Conservation (phyloP, 2,329 filamentous ascomycete species). For the Hymenoscyphus linearis region DNA sequence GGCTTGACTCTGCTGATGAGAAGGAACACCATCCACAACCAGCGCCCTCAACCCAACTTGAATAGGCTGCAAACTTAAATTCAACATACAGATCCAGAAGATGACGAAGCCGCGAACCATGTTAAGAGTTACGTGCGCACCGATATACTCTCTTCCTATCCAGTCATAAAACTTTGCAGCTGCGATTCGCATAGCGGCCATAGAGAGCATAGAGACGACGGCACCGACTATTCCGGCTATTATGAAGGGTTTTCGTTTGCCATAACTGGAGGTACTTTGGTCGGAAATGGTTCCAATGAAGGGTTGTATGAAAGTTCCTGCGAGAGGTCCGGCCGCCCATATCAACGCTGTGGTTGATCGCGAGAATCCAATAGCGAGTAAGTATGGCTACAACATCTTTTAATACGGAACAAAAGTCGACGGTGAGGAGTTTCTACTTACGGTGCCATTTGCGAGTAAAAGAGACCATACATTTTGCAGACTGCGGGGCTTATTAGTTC, state of each 20-base stretch:
- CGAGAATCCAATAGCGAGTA: conserved; percentile 46
- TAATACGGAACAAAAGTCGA: too few species aligned
- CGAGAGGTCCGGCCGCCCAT: conserved; percentile 50
- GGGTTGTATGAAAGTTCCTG: conserved; percentile 47
- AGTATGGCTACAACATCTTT: conserved; percentile 37
- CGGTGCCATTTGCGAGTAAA: conserved; percentile 6
- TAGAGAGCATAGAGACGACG: conserved; percentile 41
- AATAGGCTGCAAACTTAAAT: conserved; percentile 31
- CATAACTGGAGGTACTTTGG: conserved; percentile 42
- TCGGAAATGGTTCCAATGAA: conserved; percentile 49
- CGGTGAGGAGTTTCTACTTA: background rate
- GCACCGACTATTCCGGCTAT: conserved; percentile 44
- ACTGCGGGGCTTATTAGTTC: background rate
- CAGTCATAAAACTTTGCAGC: conserved; percentile 25
- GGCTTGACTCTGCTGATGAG: conserved; percentile 30
- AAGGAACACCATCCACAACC: conserved; percentile 28
- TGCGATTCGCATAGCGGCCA: conserved; percentile 45
- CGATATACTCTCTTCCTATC: conserved; percentile 1
- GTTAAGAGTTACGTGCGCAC: conserved; percentile 4
- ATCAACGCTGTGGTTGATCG: conserved; percentile 47
- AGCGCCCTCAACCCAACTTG: conserved; percentile 30
- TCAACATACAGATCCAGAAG: conserved; percentile 24
- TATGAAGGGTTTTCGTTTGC: conserved; percentile 48
- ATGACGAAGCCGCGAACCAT: conserved; percentile 18
- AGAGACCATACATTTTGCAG: conserved; percentile 10